Conservation (phyloP, 1,284 basidiomycete genomes). For the Leccinum griseonigrum region DNA sequence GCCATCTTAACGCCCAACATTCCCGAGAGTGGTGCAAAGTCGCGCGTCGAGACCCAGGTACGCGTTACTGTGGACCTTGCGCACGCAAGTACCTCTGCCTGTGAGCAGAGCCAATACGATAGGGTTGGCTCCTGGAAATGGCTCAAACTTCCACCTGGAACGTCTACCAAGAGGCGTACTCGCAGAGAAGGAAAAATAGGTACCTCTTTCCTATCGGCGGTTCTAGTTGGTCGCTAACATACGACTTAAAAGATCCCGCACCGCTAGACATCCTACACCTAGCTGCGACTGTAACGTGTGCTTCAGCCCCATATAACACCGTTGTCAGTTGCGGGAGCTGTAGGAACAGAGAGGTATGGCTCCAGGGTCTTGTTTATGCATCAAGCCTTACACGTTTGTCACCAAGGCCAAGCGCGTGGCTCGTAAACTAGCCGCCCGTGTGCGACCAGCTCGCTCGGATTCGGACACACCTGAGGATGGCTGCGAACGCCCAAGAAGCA, state of each 20-base stretch:
- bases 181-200: conserved; percentile 87
- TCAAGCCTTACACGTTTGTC: conserved; percentile 4
- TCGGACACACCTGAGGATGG: conserved; percentile 64
- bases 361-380: conserved; percentile 7
- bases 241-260: conserved; percentile 54
- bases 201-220: conserved; percentile 32
- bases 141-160: conserved; percentile 73
- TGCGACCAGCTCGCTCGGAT: conserved; percentile 74
- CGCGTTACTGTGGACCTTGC: conserved; percentile 78
- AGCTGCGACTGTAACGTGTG: conserved; percentile 65
- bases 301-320: conserved; percentile 73
- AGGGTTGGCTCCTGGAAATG: conserved; percentile 83
- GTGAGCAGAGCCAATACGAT: conserved; percentile 62
- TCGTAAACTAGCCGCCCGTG: conserved; percentile 78
- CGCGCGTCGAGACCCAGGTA: conserved; percentile 91
- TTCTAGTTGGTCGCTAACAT: conserved; percentile 20
- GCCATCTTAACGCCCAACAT: conserved; percentile 82
- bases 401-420: conserved; percentile 81
- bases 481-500: conserved; percentile 40
- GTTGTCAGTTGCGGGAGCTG: conserved; percentile 85
- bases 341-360: conserved; percentile 74
- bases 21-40: conserved; percentile 85
- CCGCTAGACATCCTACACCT: conserved; percentile 73
- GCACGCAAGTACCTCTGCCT: conserved; percentile 57
- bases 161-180: conserved; percentile 78